These are phyloP conservation scores for Apophysomyces sp. DNA, from an alignment of 371 early-diverging fungal genomes.

Conservation along the genomic window DNA sequence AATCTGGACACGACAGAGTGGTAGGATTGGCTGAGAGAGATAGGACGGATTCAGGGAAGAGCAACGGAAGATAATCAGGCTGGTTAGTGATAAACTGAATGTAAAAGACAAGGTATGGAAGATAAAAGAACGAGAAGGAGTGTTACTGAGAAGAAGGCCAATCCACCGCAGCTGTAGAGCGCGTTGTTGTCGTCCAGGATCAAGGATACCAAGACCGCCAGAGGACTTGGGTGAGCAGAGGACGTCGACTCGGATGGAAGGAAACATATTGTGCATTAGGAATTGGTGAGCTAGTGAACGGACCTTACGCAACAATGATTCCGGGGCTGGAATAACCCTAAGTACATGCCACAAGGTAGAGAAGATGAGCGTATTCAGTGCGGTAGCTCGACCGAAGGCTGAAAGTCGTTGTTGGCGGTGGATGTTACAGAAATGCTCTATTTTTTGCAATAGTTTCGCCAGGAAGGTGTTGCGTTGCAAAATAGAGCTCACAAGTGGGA, in stretches of 20 bases:
- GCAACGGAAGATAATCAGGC: no score
- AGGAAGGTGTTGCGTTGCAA: conserved; percentile 13
- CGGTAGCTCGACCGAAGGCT: conserved; percentile 12
- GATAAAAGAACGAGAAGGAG: no score
- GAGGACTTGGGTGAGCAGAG: background rate
- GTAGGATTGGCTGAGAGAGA: no score
- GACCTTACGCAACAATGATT: background rate
- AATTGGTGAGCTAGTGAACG: background rate
- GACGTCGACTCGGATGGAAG: background rate
- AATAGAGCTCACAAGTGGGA: conserved; percentile 9
- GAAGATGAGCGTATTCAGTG: conserved; percentile 12
- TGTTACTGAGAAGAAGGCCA: background rate
- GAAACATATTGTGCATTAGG: conserved; percentile 8
- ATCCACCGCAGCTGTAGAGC: conserved; percentile 18
- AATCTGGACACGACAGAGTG: no score
- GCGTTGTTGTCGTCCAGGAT: conserved; percentile 5
- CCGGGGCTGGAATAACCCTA: background rate
- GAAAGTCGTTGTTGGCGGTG: conserved; percentile 8
- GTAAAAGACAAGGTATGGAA: no score
- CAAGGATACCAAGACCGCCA: conserved; percentile 12
- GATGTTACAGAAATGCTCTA: background rate
- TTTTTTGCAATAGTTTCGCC: conserved; percentile 1
- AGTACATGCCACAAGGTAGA: conserved; percentile 17
- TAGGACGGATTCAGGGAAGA: no score
- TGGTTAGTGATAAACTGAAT: no score